Evolutionary conservation across 1,139 yeast genomes (phyloP).

Genomic region (Blastobotrys aristatus): DNA sequence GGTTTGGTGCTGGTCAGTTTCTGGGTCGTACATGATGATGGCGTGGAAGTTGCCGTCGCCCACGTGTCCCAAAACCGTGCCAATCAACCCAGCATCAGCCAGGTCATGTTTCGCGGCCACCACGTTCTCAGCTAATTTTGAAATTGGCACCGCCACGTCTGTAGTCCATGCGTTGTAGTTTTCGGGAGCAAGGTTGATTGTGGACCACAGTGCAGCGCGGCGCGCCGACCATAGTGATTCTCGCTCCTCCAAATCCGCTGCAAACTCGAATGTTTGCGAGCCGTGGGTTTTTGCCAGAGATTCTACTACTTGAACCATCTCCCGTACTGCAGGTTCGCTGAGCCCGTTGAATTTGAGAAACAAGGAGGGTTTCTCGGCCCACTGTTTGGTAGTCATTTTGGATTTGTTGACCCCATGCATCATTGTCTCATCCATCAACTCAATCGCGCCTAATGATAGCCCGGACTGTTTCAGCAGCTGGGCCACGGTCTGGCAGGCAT

Average conservation of each 20-base stretch:
- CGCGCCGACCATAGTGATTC: constrained; percentile 81
- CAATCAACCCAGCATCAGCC: constrained; percentile 43
- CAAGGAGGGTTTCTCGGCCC: constrained; percentile 57
- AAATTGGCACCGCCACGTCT: constrained; percentile 85
- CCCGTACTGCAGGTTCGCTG: constrained; percentile 33
- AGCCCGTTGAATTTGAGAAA: constrained; percentile 59
- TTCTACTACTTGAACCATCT: constrained; percentile 25
- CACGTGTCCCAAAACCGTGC: constrained; percentile 79
- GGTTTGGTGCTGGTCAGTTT: constrained; percentile 23
- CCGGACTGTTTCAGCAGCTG: constrained; percentile 46
- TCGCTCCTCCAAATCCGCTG: constrained; percentile 60
- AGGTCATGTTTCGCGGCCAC: constrained; percentile 58
- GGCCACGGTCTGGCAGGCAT: constrained; percentile 57
- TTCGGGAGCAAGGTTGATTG: constrained; percentile 45
- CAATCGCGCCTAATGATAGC: constrained; percentile 57
- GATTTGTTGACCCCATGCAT: constrained; percentile 47
- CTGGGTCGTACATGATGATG: constrained; percentile 55
- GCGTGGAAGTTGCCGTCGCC: constrained; percentile 92
- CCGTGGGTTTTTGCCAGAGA: constrained; percentile 23
- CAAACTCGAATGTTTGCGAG: constrained; percentile 45
- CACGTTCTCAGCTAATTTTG: constrained; percentile 62
- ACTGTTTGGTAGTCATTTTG: constrained; percentile 37
- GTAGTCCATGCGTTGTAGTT: constrained; percentile 54
- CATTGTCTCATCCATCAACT: constrained; percentile 53
- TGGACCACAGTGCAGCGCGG: constrained; percentile 83